phyloP scores from a whole-genome alignment of 345 rosid genomes.

The Citrus reticulata region DNA sequence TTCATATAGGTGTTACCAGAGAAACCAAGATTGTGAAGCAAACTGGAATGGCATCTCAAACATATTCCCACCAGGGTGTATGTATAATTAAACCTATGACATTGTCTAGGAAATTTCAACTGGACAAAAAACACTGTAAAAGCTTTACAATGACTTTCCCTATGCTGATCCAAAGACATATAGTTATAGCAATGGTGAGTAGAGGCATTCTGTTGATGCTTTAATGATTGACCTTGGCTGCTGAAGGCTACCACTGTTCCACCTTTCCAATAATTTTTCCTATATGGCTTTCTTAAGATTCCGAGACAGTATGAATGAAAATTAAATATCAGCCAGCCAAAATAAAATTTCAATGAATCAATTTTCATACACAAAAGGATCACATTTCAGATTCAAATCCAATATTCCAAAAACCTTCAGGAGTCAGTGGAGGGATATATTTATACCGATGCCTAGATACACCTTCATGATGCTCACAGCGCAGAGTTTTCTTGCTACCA shows the following conservation, averaged over 20 bases:
- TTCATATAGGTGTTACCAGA: background rate
- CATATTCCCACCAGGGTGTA: background rate
- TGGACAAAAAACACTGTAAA: background rate
- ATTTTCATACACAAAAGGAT: constrained; percentile 13
- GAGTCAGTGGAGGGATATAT: constrained; percentile 80
- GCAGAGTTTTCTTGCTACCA: constrained; percentile 30
- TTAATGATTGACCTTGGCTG: background rate
- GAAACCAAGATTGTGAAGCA: background rate
- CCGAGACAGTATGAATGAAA: background rate
- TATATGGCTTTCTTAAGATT: background rate
- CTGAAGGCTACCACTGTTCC: background rate
- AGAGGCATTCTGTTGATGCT: background rate
- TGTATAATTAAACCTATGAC: no score
- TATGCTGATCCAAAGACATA: background rate
- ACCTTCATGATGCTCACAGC: constrained; percentile 92
- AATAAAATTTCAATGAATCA: background rate
- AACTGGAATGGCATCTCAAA: background rate
- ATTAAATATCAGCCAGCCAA: background rate
- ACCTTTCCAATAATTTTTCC: background rate
- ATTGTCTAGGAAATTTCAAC: background rate
- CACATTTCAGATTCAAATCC: constrained; percentile 95
- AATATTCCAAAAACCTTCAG: constrained; percentile 96
- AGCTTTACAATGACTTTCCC: background rate
- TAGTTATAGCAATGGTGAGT: background rate
- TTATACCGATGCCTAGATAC: constrained; percentile 89